A percentile compares a stretch with the other conserved stretches of the same genome.
phyloP scores from a whole-genome alignment of 108 stramenopile genomes.

The Schizochytrium sp. region DNA sequence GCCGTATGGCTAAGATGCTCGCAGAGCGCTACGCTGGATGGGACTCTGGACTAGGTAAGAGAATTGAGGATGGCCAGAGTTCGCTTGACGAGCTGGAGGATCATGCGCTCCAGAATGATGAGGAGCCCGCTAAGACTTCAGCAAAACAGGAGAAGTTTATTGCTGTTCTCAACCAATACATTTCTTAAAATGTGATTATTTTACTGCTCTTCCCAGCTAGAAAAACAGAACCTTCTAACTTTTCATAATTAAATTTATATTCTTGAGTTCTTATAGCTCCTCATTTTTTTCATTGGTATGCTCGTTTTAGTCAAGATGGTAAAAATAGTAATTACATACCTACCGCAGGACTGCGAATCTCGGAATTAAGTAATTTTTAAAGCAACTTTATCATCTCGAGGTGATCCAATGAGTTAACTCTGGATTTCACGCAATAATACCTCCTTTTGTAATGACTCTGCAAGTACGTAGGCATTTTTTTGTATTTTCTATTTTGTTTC shows the following conservation, averaged over 20 bases:
- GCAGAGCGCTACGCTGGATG: conserved; percentile 75
- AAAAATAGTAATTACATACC: too few relatives aligned
- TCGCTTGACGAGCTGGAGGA: conserved; percentile 77
- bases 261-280: background rate
- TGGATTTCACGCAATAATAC: too few relatives aligned
- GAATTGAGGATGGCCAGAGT: conserved; percentile 71
- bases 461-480: background rate
- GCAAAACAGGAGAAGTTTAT: conserved; percentile 74
- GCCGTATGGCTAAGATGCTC: conserved; percentile 70
- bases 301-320: too few relatives aligned
- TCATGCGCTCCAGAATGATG: conserved; percentile 66
- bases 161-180: conserved; percentile 39
- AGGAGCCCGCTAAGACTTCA: conserved; percentile 74
- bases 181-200: background rate
- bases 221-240: background rate
- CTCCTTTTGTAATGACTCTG: too few relatives aligned
- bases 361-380: too few relatives aligned
- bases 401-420: too few relatives aligned
- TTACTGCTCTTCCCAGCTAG: too few relatives aligned
- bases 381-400: too few relatives aligned
- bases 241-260: background rate
- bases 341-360: too few relatives aligned
- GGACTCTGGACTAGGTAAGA: conserved; percentile 71
- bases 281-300: too few relatives aligned
- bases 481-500: background rate